phyloP scores from a whole-genome alignment of 257 asterid genomes.

The Rubia yunnanensis region DNA sequence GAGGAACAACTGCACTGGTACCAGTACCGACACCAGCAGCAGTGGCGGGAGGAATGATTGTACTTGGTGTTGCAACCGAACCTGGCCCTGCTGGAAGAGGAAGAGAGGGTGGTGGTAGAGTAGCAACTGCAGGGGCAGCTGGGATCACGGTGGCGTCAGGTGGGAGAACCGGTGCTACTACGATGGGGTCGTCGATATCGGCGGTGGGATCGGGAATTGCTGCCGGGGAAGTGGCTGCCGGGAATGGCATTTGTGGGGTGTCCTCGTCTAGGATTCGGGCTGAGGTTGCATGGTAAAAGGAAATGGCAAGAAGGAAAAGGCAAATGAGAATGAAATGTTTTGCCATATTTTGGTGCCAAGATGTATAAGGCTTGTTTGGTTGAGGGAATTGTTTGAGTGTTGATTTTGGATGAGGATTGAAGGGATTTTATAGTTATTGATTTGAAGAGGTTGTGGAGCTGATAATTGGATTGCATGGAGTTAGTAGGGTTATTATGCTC shows the following conservation, averaged over 20 bases:
- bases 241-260: slow-evolving; percentile 26
- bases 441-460: slow-evolving; percentile 24
- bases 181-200: slow-evolving; percentile 17
- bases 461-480: slow-evolving; percentile 34
- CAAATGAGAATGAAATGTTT: slow-evolving; percentile 20
- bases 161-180: slow-evolving; percentile 26
- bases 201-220: slow-evolving; percentile 14
- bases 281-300: slow-evolving; percentile 27
- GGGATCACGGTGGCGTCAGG: slow-evolving; percentile 29
- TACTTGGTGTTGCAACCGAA: slow-evolving; percentile 22
- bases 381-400: slow-evolving; percentile 10
- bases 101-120: slow-evolving; percentile 5
- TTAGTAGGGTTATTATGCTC: slow-evolving; percentile 18
- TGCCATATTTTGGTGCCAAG: slow-evolving; percentile 32
- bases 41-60: slow-evolving; percentile 15
- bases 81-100: slow-evolving; percentile 18
- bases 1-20: slow-evolving; percentile 18
- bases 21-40: background rate
- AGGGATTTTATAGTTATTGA: slow-evolving; percentile 22
- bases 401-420: slow-evolving; percentile 22
- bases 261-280: slow-evolving; percentile 38
- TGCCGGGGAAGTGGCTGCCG: slow-evolving; percentile 13
- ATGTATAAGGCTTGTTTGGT: background rate
- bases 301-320: slow-evolving; percentile 33
- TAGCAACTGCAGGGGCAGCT: too few relatives aligned